Evolutionary conservation across 352 stramenopile species (phyloP), one percentile per base, ranked within the genome.

Genomic region (Phytophthora quininea): DNA sequence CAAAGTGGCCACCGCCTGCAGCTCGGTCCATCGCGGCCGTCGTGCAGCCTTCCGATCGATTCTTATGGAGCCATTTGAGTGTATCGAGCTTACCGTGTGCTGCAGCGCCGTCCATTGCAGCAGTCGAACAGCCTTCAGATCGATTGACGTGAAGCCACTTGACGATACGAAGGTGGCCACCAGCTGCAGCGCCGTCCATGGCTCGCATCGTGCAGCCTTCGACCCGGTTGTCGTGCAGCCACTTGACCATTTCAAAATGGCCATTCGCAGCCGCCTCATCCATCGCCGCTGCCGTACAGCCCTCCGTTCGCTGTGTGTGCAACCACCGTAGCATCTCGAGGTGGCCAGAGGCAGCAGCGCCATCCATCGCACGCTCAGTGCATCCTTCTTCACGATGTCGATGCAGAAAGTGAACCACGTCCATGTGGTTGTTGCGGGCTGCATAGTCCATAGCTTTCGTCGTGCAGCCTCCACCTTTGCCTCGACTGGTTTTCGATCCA

Each of bases 351-450:
- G 57, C 61, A n/a, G 76, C 71, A 24, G 79, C 73, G 6, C 57
- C 58, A 54, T 84, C 65, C 71, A 81, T 76, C 0, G 67, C 68
- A 32, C 38, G 37, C 10, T 66, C 60, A 0, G 73, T 76, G 37
- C 70, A 82, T 1, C 73, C 72, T 62, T 87, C 75, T 1, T 62
- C 40, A 15, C 74, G 71, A 58, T 80, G 37, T 19, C 33, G 43
- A 42, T 86, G 77, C 2, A 86, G 50, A 32, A 69, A 86, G 40
- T 69, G 66, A 2, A 86, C 66, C 33, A 84, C 62, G 15, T 76
- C 62, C 35, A 71, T 37, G 50, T 74, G 45, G 33, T 71, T 74
- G 19, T 69, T 63, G 37, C 47, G 53, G 1, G 73, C 64, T 27
- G 73, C 69, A 8, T 35, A 15, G 47, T 80, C 73, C 69, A 80